Base-by-base conservation (phyloP, 805 yeast species). In the Candida pini region DNA sequence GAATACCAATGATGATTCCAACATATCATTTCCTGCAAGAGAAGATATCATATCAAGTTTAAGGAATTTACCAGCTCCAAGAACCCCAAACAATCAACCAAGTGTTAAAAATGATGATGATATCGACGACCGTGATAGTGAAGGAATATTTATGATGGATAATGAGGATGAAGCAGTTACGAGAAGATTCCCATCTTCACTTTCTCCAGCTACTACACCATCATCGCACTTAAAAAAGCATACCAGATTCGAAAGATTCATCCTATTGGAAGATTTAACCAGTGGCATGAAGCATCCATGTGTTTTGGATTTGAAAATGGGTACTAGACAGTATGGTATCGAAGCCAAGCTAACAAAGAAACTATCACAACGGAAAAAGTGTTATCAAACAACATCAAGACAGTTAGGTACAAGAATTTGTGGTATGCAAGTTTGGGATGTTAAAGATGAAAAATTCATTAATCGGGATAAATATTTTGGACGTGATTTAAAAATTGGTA, bases 281-380 rank as follows among this genome's bases (percentile, higher is more conserved):
- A 71, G 79, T 35, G 85, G 86, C 17, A 77, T 90, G 78, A 65
- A 61, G 20, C 73, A 73, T 44, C 97, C 98, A 1, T 89, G 96
- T 54, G 97, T 90, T 0, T 63, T 92, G 32, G 99, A 92, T 60
- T 66, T 92, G 48, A 92, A 92, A 55, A 92, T 92, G 97, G 99
- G 99, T 1, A 90, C 99, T 0, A 70, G 99, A 39, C 99, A 92
- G 60, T 92, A 92, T 51, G 98, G 99, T 8, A 81, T 90, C n/a
- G 95, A 88, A 44, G 97, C 97, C 0, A 68, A 70, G 5, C 56
- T 62, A 10, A 62, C 76, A 31, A 92, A 92, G 59, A 81, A 78
- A 51, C 54, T 63, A 31, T 85, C 96, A 1, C 98, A 92, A 62
- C 63, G 85, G 22, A 68, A 68, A 35, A 92, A 92, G 60, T 92